Percentiles rank a stretch among this genome's conserved stretches.
Conservation (phyloP, 1,139 yeast genomes). For the Hansenula sp. region DNA sequence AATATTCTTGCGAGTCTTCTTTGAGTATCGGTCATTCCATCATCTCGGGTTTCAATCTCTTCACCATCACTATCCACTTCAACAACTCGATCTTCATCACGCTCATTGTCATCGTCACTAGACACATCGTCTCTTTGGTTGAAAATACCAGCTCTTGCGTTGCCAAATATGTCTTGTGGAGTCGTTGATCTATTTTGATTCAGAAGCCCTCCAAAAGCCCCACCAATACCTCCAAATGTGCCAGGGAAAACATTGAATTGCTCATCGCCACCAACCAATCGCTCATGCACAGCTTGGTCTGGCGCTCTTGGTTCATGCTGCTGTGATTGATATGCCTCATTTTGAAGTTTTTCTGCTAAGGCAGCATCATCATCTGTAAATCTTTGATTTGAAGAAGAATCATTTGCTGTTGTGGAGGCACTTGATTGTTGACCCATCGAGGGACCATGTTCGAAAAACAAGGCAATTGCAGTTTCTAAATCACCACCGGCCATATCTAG, state of each 20-base stretch:
- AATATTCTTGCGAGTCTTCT: constrained; percentile 74
- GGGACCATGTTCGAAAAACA: constrained; percentile 75
- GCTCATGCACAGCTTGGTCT: constrained; percentile 77
- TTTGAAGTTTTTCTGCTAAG: constrained; percentile 61
- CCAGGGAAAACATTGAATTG: constrained; percentile 28
- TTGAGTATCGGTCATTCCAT: constrained; percentile 53
- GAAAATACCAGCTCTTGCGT: constrained; percentile 39
- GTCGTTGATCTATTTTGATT: constrained; percentile 12
- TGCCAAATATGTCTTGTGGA: constrained; percentile 36
- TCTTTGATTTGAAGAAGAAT: too few species aligned
- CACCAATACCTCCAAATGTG: constrained; percentile 33
- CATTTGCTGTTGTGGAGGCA: constrained; percentile 5
- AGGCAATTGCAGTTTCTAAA: constrained; percentile 79
- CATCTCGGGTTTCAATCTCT: constrained; percentile 3
- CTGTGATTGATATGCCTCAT: constrained; percentile 52
- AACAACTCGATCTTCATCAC: constrained; percentile 25
- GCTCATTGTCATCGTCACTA: constrained; percentile 21
- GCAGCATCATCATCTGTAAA: constrained; percentile 47
- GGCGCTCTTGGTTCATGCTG: constrained; percentile 68
- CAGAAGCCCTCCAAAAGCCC: constrained; percentile 27
- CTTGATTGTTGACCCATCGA: constrained; percentile 5
- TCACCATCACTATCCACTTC: constrained; percentile 31
- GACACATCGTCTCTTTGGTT: constrained; percentile 38
- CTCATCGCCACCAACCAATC: constrained; percentile 50
- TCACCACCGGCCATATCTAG: constrained; percentile 77